Conservation (phyloP, 192 early-diverging fungal genomes). For the Thamnidium elegans region DNA sequence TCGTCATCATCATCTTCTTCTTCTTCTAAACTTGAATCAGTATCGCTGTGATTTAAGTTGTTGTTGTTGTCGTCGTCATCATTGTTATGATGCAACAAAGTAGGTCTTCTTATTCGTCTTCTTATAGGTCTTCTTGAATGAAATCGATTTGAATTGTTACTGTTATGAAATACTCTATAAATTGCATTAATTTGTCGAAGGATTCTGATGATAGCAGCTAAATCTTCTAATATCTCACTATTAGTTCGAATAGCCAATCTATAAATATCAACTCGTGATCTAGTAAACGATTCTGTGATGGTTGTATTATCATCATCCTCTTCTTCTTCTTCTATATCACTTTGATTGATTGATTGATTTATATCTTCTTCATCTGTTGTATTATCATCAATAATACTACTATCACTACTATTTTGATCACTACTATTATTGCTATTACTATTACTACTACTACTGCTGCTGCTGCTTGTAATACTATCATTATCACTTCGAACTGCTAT, state of each 20-base stretch:
- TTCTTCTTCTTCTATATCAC: constrained; percentile 3
- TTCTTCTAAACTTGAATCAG: background rate
- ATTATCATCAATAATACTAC: too few relatives aligned
- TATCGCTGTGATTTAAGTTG: background rate
- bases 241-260: background rate
- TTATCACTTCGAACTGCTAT: too few relatives aligned
- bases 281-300: background rate
- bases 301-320: constrained; percentile 8
- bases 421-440: background rate
- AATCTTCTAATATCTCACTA: constrained; percentile 11
- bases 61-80: background rate
- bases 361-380: too few relatives aligned
- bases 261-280: constrained; percentile 4
- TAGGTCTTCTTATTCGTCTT: too few relatives aligned
- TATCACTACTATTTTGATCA: background rate
- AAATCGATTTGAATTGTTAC: background rate
- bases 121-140: background rate
- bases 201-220: constrained; percentile 5
- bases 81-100: background rate
- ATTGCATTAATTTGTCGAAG: constrained; percentile 7
- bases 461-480: too few relatives aligned
- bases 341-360: too few relatives aligned
- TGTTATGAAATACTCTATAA: background rate
- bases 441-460: too few relatives aligned
- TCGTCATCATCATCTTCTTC: constrained; percentile 11